Percentiles rank a stretch among this genome's conserved stretches.
phyloP scores from a whole-genome alignment of 2,329 filamentous ascomycete genomes.

The Hypoxylon sp. region DNA sequence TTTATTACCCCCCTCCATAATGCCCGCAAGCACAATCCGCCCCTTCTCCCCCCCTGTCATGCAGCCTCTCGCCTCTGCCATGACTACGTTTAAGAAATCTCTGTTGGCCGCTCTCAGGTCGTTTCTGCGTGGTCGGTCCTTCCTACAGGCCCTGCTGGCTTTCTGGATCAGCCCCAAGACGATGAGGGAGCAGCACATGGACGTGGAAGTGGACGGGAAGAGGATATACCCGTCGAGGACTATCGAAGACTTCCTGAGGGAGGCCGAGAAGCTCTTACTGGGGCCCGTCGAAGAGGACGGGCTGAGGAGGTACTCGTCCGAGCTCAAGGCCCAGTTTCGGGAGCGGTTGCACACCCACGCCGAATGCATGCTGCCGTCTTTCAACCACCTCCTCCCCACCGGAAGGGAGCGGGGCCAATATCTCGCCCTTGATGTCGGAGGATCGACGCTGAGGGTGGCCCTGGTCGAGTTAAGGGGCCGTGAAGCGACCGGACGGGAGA shows the following conservation, averaged over 20 bases:
- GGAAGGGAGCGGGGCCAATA: slow-evolving; percentile 67
- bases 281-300: slow-evolving; percentile 56
- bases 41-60: too few species aligned
- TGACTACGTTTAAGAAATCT: slow-evolving; percentile 63
- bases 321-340: slow-evolving; percentile 63
- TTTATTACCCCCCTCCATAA: slow-evolving; percentile 38
- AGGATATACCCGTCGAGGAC: slow-evolving; percentile 39
- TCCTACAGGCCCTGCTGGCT: slow-evolving; percentile 64
- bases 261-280: slow-evolving; percentile 62
- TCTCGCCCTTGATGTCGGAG: slow-evolving; percentile 72
- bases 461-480: slow-evolving; percentile 66
- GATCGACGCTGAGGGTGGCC: slow-evolving; percentile 71
- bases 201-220: slow-evolving; percentile 30
- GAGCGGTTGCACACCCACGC: slow-evolving; percentile 60
- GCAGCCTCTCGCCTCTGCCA: slow-evolving; percentile 63
- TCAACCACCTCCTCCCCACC: slow-evolving; percentile 69
- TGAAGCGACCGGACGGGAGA: slow-evolving; percentile 51
- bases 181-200: slow-evolving; percentile 43
- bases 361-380: slow-evolving; percentile 71
- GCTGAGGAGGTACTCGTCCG: slow-evolving; percentile 56
- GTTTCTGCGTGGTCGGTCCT: slow-evolving; percentile 65
- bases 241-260: slow-evolving; percentile 62
- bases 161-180: slow-evolving; percentile 59
- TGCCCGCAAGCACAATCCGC: slow-evolving; percentile 23
- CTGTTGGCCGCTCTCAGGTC: slow-evolving; percentile 65